These are phyloP conservation scores for Kodamaea lidongshanica DNA, from an alignment of 805 yeast genomes.

Conservation along the genomic window DNA sequence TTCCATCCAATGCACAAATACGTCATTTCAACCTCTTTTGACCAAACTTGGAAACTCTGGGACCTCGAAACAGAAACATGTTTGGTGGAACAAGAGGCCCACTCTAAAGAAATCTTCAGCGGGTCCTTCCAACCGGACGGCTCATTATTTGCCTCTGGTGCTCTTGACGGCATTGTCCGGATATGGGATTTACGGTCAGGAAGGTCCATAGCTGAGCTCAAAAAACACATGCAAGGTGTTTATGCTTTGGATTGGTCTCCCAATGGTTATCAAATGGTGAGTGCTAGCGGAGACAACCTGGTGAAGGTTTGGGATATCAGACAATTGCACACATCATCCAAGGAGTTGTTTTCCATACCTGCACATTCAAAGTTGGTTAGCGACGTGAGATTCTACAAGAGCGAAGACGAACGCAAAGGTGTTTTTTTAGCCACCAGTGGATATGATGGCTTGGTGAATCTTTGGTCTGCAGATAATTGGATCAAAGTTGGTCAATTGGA, in stretches of 20 bases:
- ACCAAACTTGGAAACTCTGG: slow-evolving; percentile 86
- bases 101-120: slow-evolving; percentile 62
- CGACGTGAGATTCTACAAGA: slow-evolving; percentile 48
- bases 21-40: slow-evolving; percentile 70
- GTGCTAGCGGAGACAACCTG: slow-evolving; percentile 79
- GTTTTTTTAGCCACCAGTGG: slow-evolving; percentile 53
- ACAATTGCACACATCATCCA: slow-evolving; percentile 18
- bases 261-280: slow-evolving; percentile 69
- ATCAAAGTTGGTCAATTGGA: slow-evolving; percentile 44
- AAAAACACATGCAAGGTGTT: slow-evolving; percentile 68
- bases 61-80: slow-evolving; percentile 46
- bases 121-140: slow-evolving; percentile 73
- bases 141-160: slow-evolving; percentile 66
- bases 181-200: slow-evolving; percentile 90
- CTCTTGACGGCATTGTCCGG: slow-evolving; percentile 65
- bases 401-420: slow-evolving; percentile 36
- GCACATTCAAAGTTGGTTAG: slow-evolving; percentile 74
- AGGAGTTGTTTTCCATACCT: slow-evolving; percentile 48
- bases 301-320: slow-evolving; percentile 87
- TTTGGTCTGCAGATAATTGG: slow-evolving; percentile 71
- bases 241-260: slow-evolving; percentile 68
- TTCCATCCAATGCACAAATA: slow-evolving; percentile 59
- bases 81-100: slow-evolving; percentile 77
- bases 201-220: slow-evolving; percentile 47
- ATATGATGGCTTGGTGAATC: slow-evolving; percentile 62